Evolutionary conservation across 495 filamentous ascomycete species (phyloP).

Genomic region (Penicillium coprophilum): DNA sequence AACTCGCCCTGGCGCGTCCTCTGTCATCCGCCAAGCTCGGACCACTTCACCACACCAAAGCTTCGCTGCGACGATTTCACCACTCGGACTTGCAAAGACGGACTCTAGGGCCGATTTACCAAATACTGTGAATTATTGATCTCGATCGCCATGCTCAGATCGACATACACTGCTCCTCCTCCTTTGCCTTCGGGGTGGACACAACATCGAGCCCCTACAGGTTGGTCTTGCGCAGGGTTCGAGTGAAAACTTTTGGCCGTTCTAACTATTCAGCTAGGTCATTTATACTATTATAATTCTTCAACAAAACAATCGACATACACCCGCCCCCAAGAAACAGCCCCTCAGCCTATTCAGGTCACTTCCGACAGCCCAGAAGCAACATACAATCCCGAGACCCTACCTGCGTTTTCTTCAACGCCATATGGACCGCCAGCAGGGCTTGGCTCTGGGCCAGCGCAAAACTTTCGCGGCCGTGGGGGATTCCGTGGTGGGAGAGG

Average conservation of each 20-base stretch:
- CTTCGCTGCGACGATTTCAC: conserved; percentile 25
- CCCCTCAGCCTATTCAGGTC: conserved; percentile 31
- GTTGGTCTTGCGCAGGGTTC: conserved; percentile 35
- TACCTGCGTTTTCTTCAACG: conserved; percentile 46
- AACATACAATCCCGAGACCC: conserved; percentile 35
- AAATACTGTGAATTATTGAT: conserved; percentile 1
- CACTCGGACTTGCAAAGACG: conserved; percentile 10
- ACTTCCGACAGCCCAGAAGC: conserved; percentile 20
- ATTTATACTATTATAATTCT: conserved; percentile 87
- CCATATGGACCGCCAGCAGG: conserved; percentile 40
- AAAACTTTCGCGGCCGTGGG: conserved; percentile 35
- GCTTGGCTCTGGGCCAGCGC: conserved; percentile 19
- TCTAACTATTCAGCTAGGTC: conserved; percentile 48
- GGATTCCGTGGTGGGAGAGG: conserved; percentile 51
- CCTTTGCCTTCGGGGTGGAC: conserved; percentile 83
- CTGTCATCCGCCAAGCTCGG: conserved; percentile 48
- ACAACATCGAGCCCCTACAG: conserved; percentile 87
- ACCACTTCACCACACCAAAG: conserved; percentile 42
- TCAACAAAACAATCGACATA: conserved; percentile 87
- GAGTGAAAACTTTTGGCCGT: conserved; percentile 18
- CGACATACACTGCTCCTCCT: conserved; percentile 45
- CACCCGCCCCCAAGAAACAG: conserved; percentile 56
- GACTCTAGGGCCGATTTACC: not conserved
- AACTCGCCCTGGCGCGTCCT: conserved; percentile 51
- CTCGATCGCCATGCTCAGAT: conserved; percentile 38